phyloP scores from a whole-genome alignment of 2,329 filamentous ascomycete species.

The Pseudocercospora macadamiae region DNA sequence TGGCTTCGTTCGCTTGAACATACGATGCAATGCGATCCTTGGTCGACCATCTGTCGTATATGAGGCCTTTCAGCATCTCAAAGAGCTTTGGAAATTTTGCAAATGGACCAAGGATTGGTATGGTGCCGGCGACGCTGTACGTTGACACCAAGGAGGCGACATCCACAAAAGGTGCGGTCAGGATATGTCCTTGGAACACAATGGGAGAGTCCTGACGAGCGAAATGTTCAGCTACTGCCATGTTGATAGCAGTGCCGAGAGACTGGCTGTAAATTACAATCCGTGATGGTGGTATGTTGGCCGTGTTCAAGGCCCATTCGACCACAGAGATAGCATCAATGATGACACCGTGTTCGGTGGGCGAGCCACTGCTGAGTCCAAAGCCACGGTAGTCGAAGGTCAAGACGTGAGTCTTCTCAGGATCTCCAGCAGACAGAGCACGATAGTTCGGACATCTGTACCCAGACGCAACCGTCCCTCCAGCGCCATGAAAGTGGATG shows the following conservation, averaged over 20 bases:
- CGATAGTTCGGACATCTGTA: conserved; percentile 61
- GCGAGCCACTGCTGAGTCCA: conserved; percentile 56
- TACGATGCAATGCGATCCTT: conserved; percentile 54
- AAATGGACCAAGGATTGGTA: conserved; percentile 59
- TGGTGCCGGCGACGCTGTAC: conserved; percentile 58
- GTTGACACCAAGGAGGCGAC: conserved; percentile 58
- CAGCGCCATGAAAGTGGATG: conserved; percentile 64
- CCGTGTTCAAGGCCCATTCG: conserved; percentile 58
- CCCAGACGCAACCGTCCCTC: conserved; percentile 60
- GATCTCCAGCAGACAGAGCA: conserved; percentile 55
- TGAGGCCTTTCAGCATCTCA: conserved; percentile 51
- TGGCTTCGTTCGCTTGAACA: conserved; percentile 44
- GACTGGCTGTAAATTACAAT: conserved; percentile 65
- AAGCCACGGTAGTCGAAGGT: conserved; percentile 67
- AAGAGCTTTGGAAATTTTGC: conserved; percentile 52
- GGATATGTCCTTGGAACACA: conserved; percentile 57
- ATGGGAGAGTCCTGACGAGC: conserved; percentile 47
- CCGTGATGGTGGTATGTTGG: conserved; percentile 55
- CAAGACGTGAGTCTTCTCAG: conserved; percentile 59
- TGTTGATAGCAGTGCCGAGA: conserved; percentile 58
- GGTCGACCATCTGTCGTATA: conserved; percentile 54
- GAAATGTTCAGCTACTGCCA: conserved; percentile 51
- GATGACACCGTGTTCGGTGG: conserved; percentile 59
- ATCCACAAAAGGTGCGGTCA: conserved; percentile 62
- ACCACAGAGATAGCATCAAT: conserved; percentile 57